Conservation (phyloP, 164 flowering plant species). For the Chimonanthus salicifolius region DNA sequence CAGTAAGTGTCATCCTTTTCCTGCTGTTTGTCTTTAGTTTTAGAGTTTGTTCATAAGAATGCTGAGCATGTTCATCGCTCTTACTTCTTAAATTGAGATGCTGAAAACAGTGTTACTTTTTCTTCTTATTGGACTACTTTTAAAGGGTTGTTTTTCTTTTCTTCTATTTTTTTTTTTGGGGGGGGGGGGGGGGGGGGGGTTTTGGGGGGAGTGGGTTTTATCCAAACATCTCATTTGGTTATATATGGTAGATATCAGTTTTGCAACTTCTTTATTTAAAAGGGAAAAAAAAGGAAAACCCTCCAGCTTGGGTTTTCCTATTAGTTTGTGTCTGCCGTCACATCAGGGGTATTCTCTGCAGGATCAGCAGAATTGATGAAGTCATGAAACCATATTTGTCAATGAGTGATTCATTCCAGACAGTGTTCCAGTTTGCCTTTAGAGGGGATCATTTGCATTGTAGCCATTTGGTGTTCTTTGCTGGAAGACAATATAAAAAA, state of each 20-base stretch:
- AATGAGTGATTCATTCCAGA: background rate
- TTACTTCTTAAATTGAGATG: background rate
- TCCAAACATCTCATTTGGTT: background rate
- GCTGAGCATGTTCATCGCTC: background rate
- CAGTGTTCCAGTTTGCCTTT: background rate
- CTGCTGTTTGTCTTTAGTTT: background rate
- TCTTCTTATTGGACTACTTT: background rate
- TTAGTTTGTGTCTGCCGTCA: too few relatives aligned
- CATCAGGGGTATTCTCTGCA: too few relatives aligned
- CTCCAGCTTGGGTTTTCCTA: too few relatives aligned
- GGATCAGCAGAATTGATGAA: too few relatives aligned
- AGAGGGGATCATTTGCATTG: too few relatives aligned
- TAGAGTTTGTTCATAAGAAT: background rate
- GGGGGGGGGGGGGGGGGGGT: too few relatives aligned
- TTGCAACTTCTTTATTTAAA: too few relatives aligned
- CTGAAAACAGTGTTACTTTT: background rate
- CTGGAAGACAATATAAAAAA: too few relatives aligned
- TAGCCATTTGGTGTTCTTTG: too few relatives aligned
- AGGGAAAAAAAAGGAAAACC: background rate
- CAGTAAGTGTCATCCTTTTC: conserved; percentile 25
- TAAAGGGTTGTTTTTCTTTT: background rate
- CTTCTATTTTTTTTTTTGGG: background rate
- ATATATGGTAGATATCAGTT: background rate
- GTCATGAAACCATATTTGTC: too few relatives aligned
- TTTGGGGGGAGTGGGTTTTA: too few relatives aligned